Conservation (phyloP, 768 basidiomycete genomes). For the Russula emetica region DNA sequence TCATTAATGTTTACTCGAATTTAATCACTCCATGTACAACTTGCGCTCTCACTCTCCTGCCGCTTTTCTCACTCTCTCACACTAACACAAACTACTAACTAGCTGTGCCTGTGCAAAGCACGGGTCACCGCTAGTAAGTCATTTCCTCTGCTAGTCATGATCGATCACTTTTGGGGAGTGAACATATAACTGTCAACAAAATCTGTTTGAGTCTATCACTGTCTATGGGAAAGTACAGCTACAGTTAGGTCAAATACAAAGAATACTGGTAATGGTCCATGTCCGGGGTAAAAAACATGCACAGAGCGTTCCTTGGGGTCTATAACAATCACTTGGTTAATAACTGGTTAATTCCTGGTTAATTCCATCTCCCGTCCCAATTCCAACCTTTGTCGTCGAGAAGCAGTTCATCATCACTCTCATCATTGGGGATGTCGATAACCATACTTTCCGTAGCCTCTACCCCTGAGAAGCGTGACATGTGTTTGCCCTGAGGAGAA, state of each 20-base stretch:
- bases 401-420: constrained; percentile 26
- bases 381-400: constrained; percentile 26
- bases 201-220: background rate
- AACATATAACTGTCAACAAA: background rate
- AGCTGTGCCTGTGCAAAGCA: too few species aligned
- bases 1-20: too few species aligned
- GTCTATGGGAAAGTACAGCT: background rate
- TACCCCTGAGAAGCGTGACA: background rate
- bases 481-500: background rate
- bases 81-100: too few species aligned
- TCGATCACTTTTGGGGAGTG: too few species aligned
- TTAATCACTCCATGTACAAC: too few species aligned
- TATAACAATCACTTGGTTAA: background rate
- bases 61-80: too few species aligned
- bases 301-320: too few species aligned
- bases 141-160: background rate
- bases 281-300: background rate
- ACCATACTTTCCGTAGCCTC: constrained; percentile 6
- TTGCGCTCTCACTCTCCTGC: too few species aligned
- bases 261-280: background rate
- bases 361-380: constrained; percentile 28
- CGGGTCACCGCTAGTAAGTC: too few species aligned
- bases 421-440: constrained; percentile 9
- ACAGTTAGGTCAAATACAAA: background rate
- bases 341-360: too few species aligned